Conservation (phyloP, 2,329 filamentous ascomycete genomes). For the Elsinoe ampelina region DNA sequence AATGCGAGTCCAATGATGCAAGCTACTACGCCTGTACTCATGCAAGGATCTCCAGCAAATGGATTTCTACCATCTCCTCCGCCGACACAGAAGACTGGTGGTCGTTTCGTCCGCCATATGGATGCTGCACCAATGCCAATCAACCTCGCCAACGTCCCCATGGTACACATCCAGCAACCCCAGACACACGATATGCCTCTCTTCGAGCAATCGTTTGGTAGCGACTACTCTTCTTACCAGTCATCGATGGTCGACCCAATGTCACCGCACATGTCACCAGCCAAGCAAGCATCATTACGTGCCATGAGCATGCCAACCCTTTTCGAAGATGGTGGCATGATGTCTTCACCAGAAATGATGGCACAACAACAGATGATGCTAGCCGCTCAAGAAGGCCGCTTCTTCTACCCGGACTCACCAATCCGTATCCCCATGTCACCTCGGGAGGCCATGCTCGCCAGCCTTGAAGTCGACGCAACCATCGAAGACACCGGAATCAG, state of each 20-base stretch:
- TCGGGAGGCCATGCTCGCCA: conserved; percentile 37
- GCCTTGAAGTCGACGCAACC: conserved; percentile 49
- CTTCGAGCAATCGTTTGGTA: conserved; percentile 22
- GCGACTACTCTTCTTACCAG: conserved; percentile 37
- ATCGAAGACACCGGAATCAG: conserved; percentile 75
- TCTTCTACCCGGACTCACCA: conserved; percentile 17
- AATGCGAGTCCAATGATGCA: conserved; percentile 8
- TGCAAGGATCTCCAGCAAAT: conserved; percentile 14
- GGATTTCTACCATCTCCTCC: conserved; percentile 47
- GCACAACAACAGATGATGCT: conserved; percentile 15
- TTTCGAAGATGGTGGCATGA: conserved; percentile 25
- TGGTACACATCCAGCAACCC: conserved; percentile 36
- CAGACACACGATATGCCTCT: conserved; percentile 22
- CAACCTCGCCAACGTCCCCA: conserved; percentile 41
- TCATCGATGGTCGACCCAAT: conserved; percentile 39
- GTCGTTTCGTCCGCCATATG: conserved; percentile 5
- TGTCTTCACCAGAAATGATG: conserved; percentile 26
- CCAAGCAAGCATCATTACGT: conserved; percentile 28
- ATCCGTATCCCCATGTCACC: conserved; percentile 22
- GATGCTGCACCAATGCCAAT: conserved; percentile 13
- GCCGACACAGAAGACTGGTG: conserved; percentile 11
- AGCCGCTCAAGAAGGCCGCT: conserved; percentile 12
- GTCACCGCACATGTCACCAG: conserved; percentile 33
- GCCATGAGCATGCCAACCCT: conserved; percentile 26
- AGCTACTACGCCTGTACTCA: conserved; percentile 12